Conservation (phyloP, 495 filamentous ascomycete genomes). For the Pseudomonodictys pantanalensis region DNA sequence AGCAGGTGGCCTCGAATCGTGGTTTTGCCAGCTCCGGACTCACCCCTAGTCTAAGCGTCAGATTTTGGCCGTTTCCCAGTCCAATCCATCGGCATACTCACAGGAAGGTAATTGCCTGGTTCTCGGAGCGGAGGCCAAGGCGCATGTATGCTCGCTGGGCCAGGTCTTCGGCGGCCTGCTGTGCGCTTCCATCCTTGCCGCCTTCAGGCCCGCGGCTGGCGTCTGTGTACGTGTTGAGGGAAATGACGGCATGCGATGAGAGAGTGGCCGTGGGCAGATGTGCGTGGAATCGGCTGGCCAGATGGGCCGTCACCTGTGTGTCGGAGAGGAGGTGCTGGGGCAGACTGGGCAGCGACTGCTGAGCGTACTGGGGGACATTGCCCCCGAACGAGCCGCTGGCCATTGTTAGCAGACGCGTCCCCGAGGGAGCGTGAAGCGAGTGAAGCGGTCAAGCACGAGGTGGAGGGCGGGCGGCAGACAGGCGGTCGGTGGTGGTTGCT, state of each 20-base stretch:
- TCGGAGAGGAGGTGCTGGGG: slow-evolving; percentile 93
- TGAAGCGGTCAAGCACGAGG: slow-evolving; percentile 16
- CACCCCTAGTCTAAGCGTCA: slow-evolving; percentile 58
- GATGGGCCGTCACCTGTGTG: slow-evolving; percentile 90
- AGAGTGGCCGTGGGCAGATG: slow-evolving; percentile 80
- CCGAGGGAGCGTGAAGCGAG: slow-evolving; percentile 35
- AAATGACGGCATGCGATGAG: slow-evolving; percentile 85
- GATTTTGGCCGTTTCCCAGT: not conserved
- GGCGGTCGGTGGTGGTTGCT: slow-evolving; percentile 1
- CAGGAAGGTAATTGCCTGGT: slow-evolving; percentile 90
- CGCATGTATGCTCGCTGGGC: slow-evolving; percentile 79
- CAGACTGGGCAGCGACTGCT: slow-evolving; percentile 81
- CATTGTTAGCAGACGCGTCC: slow-evolving; percentile 37
- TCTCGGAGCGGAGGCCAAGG: slow-evolving; percentile 84
- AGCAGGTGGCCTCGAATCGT: slow-evolving; percentile 86
- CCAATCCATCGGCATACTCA: slow-evolving; percentile 47
- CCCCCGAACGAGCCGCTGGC: slow-evolving; percentile 26
- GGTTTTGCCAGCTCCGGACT: slow-evolving; percentile 93
- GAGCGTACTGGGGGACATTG: slow-evolving; percentile 61
- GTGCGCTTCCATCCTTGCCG: slow-evolving; percentile 76
- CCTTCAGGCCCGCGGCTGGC: slow-evolving; percentile 88
- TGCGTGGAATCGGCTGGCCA: slow-evolving; percentile 93
- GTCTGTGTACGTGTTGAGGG: slow-evolving; percentile 87
- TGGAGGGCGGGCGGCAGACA: not conserved
- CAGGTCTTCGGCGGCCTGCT: slow-evolving; percentile 84